A percentile compares a stretch with the other conserved stretches of the same genome.
Evolutionary conservation across 1,139 yeast genomes (phyloP).

Genomic region (Candida buenavistaensis): DNA sequence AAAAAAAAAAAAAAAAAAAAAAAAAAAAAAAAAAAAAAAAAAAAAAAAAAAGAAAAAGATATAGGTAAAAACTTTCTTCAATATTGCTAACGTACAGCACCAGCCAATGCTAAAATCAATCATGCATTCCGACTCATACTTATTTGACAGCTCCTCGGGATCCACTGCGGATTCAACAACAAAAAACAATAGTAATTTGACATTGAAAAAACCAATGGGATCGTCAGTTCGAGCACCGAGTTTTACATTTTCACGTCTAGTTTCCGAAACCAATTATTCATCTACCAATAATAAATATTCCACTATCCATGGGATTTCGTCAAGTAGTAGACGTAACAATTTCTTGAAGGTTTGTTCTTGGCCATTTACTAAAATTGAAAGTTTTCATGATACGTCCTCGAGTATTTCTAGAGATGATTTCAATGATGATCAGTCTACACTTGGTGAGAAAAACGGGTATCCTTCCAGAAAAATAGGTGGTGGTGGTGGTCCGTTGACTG

Average conservation of each 20-base stretch:
- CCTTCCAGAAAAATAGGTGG: not conserved
- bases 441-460: slow-evolving; percentile 5
- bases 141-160: slow-evolving; percentile 10
- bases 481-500: slow-evolving; percentile 10
- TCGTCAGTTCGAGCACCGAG: slow-evolving; percentile 10
- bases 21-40: too few relatives aligned
- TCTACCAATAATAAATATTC: slow-evolving; percentile 5
- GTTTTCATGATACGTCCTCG: slow-evolving; percentile 6
- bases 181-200: slow-evolving; percentile 2
- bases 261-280: slow-evolving; percentile 4
- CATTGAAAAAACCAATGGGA: slow-evolving; percentile 5
- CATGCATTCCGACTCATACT: slow-evolving; percentile 12
- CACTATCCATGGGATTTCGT: slow-evolving; percentile 8
- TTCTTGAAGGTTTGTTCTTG: slow-evolving; percentile 16
- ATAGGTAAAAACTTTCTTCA: too few relatives aligned
- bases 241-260: slow-evolving; percentile 9
- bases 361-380: slow-evolving; percentile 15
- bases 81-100: too few relatives aligned
- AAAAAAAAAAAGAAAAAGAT: too few relatives aligned
- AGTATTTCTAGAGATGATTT: not conserved
- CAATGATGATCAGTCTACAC: slow-evolving; percentile 4
- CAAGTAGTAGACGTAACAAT: slow-evolving; percentile 10
- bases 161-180: slow-evolving; percentile 1
- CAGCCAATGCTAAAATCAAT: slow-evolving; percentile 14
- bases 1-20: too few relatives aligned